These are phyloP conservation scores for Aechmea fasciata DNA, from an alignment of 176 grass and related monocot genomes.

Conservation along the genomic window DNA sequence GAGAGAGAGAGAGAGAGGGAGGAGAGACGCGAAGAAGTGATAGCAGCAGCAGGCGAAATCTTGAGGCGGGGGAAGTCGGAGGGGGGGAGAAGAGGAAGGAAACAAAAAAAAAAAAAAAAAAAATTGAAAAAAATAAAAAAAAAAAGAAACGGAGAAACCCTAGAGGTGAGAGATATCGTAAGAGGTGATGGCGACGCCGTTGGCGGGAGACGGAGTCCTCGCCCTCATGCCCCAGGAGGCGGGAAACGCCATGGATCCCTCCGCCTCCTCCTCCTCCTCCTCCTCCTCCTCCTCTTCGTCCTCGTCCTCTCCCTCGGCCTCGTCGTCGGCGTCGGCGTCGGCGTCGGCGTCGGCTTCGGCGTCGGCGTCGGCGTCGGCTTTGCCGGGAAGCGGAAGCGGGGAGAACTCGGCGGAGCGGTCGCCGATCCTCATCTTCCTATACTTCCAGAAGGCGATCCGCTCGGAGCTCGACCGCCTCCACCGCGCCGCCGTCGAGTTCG, in stretches of 20 bases:
- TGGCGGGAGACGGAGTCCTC: conserved; percentile 17
- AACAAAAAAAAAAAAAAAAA: not conserved
- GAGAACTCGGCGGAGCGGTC: conserved; percentile 34
- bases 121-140: not conserved
- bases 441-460: conserved; percentile 93
- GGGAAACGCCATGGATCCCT: conserved; percentile 6
- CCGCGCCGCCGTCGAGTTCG: conserved; percentile 45
- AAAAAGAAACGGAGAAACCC: not conserved
- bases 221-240: conserved; percentile 13
- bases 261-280: not conserved
- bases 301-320: not conserved
- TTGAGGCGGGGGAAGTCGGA: not conserved
- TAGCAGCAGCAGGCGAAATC: not conserved
- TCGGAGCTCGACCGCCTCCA: conserved; percentile 61
- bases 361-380: not conserved
- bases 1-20: not conserved
- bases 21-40: conserved; percentile 1
- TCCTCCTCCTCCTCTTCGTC: not conserved
- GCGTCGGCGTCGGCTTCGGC: not conserved
- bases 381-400: not conserved
- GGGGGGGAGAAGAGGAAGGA: not conserved
- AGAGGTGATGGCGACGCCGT: conserved; percentile 19
- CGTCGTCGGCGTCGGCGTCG: not conserved
- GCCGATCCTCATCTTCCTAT: conserved; percentile 69
- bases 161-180: not conserved